A percentile compares a stretch with the other conserved stretches of the same genome.
Conservation (phyloP, 208 protist genomes). For the Trichomonas gallinae region DNA sequence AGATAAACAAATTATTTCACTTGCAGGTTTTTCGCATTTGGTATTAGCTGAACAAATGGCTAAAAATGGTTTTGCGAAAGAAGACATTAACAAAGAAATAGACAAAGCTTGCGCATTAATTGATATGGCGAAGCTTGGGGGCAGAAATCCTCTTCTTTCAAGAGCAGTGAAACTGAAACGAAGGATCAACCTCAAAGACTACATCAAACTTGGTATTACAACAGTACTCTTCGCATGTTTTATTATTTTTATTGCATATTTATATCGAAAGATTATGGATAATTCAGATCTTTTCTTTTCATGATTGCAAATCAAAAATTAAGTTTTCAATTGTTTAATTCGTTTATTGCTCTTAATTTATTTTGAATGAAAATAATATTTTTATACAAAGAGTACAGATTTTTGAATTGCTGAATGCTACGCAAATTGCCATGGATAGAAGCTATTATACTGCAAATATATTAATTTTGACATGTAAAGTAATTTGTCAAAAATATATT, state of each 20-base stretch:
- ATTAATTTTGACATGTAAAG: too few species aligned
- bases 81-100: not conserved
- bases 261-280: not conserved
- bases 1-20: not conserved
- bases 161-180: not conserved
- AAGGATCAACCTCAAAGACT: not conserved
- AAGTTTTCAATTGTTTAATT: not conserved
- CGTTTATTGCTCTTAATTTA: not conserved
- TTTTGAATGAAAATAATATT: not conserved
- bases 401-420: too few species aligned
- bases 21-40: not conserved
- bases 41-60: not conserved
- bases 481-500: too few species aligned
- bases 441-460: too few species aligned
- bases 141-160: not conserved
- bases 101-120: not conserved
- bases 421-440: too few species aligned
- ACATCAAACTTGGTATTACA: not conserved
- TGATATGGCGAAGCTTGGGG: not conserved
- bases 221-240: not conserved
- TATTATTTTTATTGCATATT: not conserved
- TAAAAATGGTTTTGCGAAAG: not conserved
- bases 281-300: not conserved
- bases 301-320: not conserved
- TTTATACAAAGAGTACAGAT: too few species aligned